phyloP scores from a whole-genome alignment of 768 basidiomycete species.

The Mrakia hoshinonis region DNA sequence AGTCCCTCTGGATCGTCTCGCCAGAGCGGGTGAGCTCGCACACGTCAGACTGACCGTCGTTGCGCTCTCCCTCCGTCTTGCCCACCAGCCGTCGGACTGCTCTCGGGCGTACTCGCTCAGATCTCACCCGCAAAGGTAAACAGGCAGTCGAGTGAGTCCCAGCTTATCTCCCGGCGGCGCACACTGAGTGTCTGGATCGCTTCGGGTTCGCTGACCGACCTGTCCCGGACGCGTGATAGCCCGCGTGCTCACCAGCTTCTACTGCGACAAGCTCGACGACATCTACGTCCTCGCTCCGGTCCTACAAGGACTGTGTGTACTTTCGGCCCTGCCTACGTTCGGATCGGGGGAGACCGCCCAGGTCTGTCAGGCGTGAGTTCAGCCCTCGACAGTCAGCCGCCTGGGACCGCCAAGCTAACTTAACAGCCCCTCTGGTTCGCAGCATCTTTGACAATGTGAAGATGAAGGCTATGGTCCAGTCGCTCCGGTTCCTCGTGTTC shows the following conservation, averaged over 20 bases:
- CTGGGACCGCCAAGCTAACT: neutral
- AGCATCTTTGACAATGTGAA: constrained; percentile 70
- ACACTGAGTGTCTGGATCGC: too few relatives aligned
- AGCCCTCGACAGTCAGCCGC: neutral
- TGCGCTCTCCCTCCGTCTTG: neutral
- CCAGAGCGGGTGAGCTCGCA: neutral
- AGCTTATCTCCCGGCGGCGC: neutral
- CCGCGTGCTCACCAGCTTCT: constrained; percentile 72
- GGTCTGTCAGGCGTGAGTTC: constrained; percentile 54
- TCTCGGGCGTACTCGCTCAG: constrained; percentile 59
- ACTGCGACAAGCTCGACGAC: constrained; percentile 76
- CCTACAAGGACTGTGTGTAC: constrained; percentile 60
- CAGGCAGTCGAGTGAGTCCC: constrained; percentile 63
- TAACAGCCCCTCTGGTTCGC: constrained; percentile 13
- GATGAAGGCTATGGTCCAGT: constrained; percentile 73
- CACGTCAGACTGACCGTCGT: neutral
- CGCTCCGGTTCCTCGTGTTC: constrained; percentile 71
- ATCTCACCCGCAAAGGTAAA: constrained; percentile 60
- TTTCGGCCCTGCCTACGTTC: constrained; percentile 58
- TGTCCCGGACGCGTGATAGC: constrained; percentile 46
- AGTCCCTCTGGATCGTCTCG: constrained; percentile 11
- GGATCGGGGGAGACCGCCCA: constrained; percentile 56
- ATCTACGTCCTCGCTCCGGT: constrained; percentile 73
- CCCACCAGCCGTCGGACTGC: constrained; percentile 67
- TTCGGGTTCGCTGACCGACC: neutral